Conservation (phyloP, 495 filamentous ascomycete species). For the Aspergillus baeticus region DNA sequence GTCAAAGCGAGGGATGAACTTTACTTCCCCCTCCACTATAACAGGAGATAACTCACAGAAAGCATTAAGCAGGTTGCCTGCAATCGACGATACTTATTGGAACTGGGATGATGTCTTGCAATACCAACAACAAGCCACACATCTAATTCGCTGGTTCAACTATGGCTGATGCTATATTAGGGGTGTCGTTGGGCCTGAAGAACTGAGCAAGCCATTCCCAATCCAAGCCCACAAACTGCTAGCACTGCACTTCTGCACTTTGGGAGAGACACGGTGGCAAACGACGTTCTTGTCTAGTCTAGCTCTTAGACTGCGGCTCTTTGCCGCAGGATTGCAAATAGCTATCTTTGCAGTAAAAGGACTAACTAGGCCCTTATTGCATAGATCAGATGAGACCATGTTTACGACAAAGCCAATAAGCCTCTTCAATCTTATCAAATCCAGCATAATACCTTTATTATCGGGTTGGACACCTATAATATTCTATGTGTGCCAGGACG, state of each 20-base stretch:
- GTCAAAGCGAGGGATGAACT: too few relatives aligned
- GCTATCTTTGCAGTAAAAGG: too few relatives aligned
- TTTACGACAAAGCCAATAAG: too few relatives aligned
- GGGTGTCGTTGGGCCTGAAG: not conserved
- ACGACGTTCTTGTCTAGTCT: not conserved
- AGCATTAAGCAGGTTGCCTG: too few relatives aligned
- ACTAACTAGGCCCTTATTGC: too few relatives aligned
- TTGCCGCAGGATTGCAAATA: not conserved
- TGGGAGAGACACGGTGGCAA: not conserved
- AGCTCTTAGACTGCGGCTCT: not conserved
- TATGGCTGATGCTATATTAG: slow-evolving; percentile 1
- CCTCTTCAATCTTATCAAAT: too few relatives aligned
- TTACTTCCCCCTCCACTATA: too few relatives aligned
- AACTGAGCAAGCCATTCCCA: not conserved
- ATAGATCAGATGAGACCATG: too few relatives aligned
- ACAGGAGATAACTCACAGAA: too few relatives aligned
- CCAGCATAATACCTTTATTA: too few relatives aligned
- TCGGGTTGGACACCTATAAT: not conserved
- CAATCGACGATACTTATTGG: too few relatives aligned
- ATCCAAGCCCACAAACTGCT: not conserved
- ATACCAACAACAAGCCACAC: not conserved
- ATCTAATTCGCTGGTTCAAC: not conserved
- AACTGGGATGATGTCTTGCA: not conserved
- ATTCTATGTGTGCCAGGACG: too few relatives aligned
- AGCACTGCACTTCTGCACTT: not conserved